phyloP scores from a whole-genome alignment of 306 rosid species.

The Malus sieversii region DNA sequence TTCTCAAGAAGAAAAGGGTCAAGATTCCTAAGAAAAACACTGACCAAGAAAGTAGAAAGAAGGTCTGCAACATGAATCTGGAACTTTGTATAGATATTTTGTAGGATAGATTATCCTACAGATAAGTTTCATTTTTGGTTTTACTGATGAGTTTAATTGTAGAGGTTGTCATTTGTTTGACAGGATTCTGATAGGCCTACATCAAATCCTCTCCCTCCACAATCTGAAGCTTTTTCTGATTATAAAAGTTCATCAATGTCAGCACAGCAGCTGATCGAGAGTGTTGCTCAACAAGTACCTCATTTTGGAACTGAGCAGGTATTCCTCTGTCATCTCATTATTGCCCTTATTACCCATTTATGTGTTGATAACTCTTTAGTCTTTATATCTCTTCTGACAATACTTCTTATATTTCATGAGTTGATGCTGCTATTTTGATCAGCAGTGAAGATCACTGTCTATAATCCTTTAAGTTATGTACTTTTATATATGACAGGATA shows the following conservation, averaged over 20 bases:
- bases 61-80: conserved; percentile 17
- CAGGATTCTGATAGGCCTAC: conserved; percentile 57
- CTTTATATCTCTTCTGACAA: neutral
- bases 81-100: neutral
- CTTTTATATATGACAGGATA: conserved; percentile 52
- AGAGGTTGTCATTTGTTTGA: neutral
- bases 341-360: neutral
- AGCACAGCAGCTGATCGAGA: conserved; percentile 30
- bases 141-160: neutral
- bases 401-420: neutral
- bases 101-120: neutral
- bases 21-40: conserved; percentile 40
- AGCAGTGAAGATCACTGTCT: neutral
- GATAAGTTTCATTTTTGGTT: conserved; percentile 2
- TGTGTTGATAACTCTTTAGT: neutral
- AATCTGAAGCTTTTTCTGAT: conserved; percentile 44
- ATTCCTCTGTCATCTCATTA: neutral
- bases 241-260: conserved; percentile 20
- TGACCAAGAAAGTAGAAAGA: conserved; percentile 13
- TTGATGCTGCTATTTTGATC: neutral
- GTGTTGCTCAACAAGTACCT: conserved; percentile 63
- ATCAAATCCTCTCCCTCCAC: conserved; percentile 87
- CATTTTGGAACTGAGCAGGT: conserved; percentile 95
- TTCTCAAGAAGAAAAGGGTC: conserved; percentile 57
- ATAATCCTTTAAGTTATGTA: neutral